phyloP scores from a whole-genome alignment of 371 early-diverging fungal genomes.

The Mortierella sp. region DNA sequence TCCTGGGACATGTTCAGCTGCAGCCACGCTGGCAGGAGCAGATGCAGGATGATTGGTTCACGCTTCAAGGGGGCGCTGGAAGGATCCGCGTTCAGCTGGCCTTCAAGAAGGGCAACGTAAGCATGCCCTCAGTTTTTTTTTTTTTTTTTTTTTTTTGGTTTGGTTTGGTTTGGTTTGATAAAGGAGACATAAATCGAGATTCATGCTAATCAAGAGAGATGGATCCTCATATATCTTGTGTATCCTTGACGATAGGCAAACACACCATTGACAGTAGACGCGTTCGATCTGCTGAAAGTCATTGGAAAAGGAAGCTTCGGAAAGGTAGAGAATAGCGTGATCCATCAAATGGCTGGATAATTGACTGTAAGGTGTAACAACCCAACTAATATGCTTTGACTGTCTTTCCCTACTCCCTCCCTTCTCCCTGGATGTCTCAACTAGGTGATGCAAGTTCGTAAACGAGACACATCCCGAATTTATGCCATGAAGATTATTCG shows the following conservation, averaged over 20 bases:
- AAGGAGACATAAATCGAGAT: not conserved
- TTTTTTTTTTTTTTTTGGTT: too few relatives aligned
- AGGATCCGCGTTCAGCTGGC: conserved; percentile 74
- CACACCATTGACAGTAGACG: conserved; percentile 84
- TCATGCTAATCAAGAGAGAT: too few relatives aligned
- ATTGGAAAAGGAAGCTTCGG: conserved; percentile 98
- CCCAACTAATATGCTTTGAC: too few relatives aligned
- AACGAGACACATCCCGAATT: conserved; percentile 92
- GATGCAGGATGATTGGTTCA: conserved; percentile 68
- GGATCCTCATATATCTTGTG: conserved; percentile 1
- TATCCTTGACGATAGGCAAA: conserved; percentile 52
- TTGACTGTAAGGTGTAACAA: too few relatives aligned
- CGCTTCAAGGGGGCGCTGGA: conserved; percentile 70
- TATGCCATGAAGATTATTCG: conserved; percentile 98
- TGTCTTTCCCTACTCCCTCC: too few relatives aligned
- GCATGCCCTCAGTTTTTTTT: not conserved
- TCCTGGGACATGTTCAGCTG: conserved; percentile 74
- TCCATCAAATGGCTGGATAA: too few relatives aligned
- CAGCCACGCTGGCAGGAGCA: conserved; percentile 73
- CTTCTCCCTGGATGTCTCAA: too few relatives aligned
- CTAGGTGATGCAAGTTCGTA: conserved; percentile 94
- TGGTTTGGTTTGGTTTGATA: too few relatives aligned
- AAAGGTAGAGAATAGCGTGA: conserved; percentile 66
- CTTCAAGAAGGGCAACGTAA: conserved; percentile 74
- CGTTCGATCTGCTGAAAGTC: conserved; percentile 94